Evolutionary conservation across 2,329 filamentous ascomycete genomes (phyloP).

Genomic region (Sphaerulina musiva): DNA sequence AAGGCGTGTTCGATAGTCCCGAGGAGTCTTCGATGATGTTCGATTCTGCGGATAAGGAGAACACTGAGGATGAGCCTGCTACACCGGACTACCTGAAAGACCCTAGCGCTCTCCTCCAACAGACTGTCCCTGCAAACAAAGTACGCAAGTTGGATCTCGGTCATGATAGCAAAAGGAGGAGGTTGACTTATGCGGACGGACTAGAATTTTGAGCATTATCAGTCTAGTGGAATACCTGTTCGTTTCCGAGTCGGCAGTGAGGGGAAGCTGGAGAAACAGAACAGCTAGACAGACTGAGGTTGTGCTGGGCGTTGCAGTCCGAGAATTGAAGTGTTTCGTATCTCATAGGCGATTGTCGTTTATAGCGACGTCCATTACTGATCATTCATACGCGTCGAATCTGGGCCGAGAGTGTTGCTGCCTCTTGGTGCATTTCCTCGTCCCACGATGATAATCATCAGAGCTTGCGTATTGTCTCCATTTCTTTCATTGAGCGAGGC

Average conservation of each 20-base stretch:
- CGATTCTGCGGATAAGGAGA: slow-evolving; percentile 23
- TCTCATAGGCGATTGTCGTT: not conserved
- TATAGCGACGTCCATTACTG: not conserved
- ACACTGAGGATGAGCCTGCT: slow-evolving; percentile 24
- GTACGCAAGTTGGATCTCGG: slow-evolving; percentile 30
- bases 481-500: not conserved
- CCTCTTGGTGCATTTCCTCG: not conserved
- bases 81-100: slow-evolving; percentile 31
- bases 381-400: not conserved
- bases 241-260: not conserved
- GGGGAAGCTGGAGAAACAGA: not conserved
- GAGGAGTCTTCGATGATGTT: slow-evolving; percentile 1
- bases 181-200: slow-evolving; percentile 28
- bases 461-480: no score
- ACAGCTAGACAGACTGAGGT: not conserved
- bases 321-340: not conserved
- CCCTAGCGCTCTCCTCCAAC: slow-evolving; percentile 29
- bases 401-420: not conserved
- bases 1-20: slow-evolving; percentile 5
- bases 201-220: slow-evolving; percentile 8
- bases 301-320: not conserved
- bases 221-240: not conserved
- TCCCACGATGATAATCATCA: no score
- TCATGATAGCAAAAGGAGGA: slow-evolving; percentile 22
- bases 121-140: slow-evolving; percentile 33